phyloP scores from a whole-genome alignment of 2,329 filamentous ascomycete species.

The Trichoderma sp. region DNA sequence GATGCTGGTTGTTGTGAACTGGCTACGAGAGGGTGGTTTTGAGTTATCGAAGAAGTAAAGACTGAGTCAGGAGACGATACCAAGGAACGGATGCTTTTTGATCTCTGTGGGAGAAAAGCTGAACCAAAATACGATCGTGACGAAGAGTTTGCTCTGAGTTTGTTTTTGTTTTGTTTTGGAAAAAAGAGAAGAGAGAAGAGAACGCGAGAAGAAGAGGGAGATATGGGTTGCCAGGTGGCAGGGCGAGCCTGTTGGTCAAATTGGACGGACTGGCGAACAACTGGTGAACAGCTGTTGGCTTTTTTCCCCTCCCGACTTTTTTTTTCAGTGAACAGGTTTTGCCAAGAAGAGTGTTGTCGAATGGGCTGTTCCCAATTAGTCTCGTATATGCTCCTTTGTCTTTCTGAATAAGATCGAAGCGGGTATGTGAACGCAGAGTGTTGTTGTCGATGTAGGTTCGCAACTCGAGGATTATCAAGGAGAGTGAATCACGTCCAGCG shows the following conservation, averaged over 20 bases:
- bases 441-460: not conserved
- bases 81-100: constrained; percentile 16
- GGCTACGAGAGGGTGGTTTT: not conserved
- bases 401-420: not conserved
- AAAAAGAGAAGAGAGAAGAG: constrained; percentile 2
- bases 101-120: constrained; percentile 19
- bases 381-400: not conserved
- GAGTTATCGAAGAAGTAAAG: constrained; percentile 5
- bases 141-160: not conserved
- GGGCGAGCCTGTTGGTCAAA: not conserved
- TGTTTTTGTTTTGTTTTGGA: constrained; percentile 4
- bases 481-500: constrained; percentile 22
- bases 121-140: constrained; percentile 17
- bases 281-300: constrained; percentile 9
- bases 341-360: not conserved
- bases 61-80: constrained; percentile 6
- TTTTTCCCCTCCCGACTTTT: not conserved
- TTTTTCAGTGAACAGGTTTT: not conserved
- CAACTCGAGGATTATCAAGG: constrained; percentile 6
- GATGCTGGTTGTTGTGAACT: not conserved
- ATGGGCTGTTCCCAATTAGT: not conserved
- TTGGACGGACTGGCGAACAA: not conserved
- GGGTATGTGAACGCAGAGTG: not conserved
- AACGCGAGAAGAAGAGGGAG: not conserved
- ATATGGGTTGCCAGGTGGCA: constrained; percentile 14